A percentile compares a stretch with the other conserved stretches of the same genome.
These are phyloP conservation scores for Neofusicoccum umdonicola DNA, from an alignment of 2,329 filamentous ascomycete genomes.

Conservation along the genomic window DNA sequence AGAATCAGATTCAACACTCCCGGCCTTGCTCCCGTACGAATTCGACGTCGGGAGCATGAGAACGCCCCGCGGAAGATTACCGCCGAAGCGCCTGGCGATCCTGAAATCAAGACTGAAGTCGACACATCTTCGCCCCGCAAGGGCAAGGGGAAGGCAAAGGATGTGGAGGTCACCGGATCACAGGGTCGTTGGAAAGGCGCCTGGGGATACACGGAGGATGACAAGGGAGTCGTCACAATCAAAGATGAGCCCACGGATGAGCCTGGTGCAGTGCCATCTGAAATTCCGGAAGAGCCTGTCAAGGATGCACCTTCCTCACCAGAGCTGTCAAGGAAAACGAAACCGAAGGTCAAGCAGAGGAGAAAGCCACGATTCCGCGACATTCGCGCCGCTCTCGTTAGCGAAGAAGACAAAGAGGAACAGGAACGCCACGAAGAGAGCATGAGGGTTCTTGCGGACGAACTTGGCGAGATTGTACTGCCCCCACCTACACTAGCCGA, in stretches of 20 bases:
- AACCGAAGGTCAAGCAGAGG: conserved; percentile 24
- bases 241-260: conserved; percentile 56
- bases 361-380: conserved; percentile 17
- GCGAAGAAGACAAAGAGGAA: conserved; percentile 52
- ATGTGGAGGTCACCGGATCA: conserved; percentile 43
- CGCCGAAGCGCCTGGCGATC: conserved; percentile 50
- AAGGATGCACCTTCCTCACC: conserved; percentile 33
- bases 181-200: conserved; percentile 45
- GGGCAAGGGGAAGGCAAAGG: conserved; percentile 42
- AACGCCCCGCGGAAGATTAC: conserved; percentile 55
- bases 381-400: conserved; percentile 41
- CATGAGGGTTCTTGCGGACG: conserved; percentile 45
- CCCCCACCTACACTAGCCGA: conserved; percentile 18
- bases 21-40: conserved; percentile 52
- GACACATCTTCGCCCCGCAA: conserved; percentile 27
- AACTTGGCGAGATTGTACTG: conserved; percentile 43
- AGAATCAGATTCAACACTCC: conserved; percentile 10
- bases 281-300: conserved; percentile 18
- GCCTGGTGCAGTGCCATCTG: conserved; percentile 34
- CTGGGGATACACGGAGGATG: conserved; percentile 43
- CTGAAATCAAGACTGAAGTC: conserved; percentile 34
- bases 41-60: conserved; percentile 55
- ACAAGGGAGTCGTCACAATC: conserved; percentile 39
- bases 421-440: conserved; percentile 49
- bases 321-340: conserved; percentile 28